phyloP scores from a whole-genome alignment of 495 filamentous ascomycete genomes.

The Penicilliopsis zonata region DNA sequence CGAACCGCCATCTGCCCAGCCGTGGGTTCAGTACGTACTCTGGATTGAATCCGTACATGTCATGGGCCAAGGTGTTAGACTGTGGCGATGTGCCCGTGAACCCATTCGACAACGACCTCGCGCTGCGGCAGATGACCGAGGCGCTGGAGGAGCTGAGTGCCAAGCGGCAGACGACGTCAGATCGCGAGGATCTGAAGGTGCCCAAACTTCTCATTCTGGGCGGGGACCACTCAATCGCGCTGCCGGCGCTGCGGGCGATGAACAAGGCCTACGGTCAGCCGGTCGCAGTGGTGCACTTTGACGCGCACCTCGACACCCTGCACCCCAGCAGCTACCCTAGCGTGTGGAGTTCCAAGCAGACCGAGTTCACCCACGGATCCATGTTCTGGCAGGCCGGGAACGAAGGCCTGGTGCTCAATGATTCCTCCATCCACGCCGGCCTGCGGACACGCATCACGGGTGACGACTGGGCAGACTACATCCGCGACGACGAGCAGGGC shows the following conservation, averaged over 20 bases:
- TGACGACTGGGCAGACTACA: conserved; percentile 21
- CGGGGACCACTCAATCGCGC: conserved; percentile 31
- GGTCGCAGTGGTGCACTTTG: conserved; percentile 33
- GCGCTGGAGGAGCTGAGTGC: conserved; percentile 1
- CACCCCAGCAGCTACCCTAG: conserved; percentile 3
- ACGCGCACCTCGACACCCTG: conserved; percentile 25
- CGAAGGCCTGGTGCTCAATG: conserved; percentile 42
- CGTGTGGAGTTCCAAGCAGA: conserved; percentile 14
- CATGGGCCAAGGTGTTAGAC: conserved; percentile 49
- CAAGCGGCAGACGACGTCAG: not conserved
- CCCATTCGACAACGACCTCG: conserved; percentile 29
- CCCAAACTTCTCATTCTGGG: conserved; percentile 30
- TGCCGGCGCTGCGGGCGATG: conserved; percentile 25
- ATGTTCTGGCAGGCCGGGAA: conserved; percentile 55
- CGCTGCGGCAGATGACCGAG: conserved; percentile 17
- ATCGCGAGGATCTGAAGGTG: conserved; percentile 2
- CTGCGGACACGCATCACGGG: conserved; percentile 9
- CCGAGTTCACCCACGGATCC: conserved; percentile 49
- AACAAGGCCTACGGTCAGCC: conserved; percentile 16
- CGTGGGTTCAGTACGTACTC: conserved; percentile 57
- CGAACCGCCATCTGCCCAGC: conserved; percentile 46
- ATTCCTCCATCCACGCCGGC: conserved; percentile 1
- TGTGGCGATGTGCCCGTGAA: conserved; percentile 33
- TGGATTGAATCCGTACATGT: conserved; percentile 49
- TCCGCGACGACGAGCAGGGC: conserved; percentile 14